A percentile compares a stretch with the other conserved stretches of the same genome.
phyloP scores from a whole-genome alignment of 1,139 yeast genomes.

The Yamadazyma membranifaciens region DNA sequence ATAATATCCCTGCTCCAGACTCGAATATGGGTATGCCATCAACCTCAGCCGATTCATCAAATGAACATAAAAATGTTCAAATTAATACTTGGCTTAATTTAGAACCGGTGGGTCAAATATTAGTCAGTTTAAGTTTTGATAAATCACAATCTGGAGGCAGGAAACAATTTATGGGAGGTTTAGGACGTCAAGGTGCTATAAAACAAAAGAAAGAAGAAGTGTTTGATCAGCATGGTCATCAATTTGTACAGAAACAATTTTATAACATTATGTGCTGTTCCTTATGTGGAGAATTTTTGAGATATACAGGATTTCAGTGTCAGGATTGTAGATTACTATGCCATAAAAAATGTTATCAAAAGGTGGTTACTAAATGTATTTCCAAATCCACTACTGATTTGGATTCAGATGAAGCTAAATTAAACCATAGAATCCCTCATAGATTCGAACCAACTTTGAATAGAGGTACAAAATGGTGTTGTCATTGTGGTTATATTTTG shows the following conservation, averaged over 20 bases:
- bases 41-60: background rate
- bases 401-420: conserved; percentile 78
- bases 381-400: conserved; percentile 84
- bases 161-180: conserved; percentile 62
- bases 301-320: conserved; percentile 94
- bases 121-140: conserved; percentile 74
- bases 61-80: conserved; percentile 20
- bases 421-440: conserved; percentile 96
- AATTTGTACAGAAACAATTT: conserved; percentile 91
- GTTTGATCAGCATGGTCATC: conserved; percentile 95
- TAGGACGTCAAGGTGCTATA: conserved; percentile 98
- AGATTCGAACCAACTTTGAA: conserved; percentile 88
- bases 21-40: conserved; percentile 1
- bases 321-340: conserved; percentile 93
- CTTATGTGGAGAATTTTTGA: conserved; percentile 89
- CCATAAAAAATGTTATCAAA: conserved; percentile 90
- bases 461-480: conserved; percentile 98
- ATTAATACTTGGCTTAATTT: conserved; percentile 86
- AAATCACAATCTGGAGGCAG: conserved; percentile 55
- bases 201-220: conserved; percentile 94
- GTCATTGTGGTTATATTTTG: conserved; percentile 94
- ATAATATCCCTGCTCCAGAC: background rate
- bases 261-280: conserved; percentile 98
- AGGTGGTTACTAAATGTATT: conserved; percentile 93
- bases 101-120: conserved; percentile 92